Base-by-base conservation (phyloP, 176 grass and related monocot genomes). In the Avena sativa region DNA sequence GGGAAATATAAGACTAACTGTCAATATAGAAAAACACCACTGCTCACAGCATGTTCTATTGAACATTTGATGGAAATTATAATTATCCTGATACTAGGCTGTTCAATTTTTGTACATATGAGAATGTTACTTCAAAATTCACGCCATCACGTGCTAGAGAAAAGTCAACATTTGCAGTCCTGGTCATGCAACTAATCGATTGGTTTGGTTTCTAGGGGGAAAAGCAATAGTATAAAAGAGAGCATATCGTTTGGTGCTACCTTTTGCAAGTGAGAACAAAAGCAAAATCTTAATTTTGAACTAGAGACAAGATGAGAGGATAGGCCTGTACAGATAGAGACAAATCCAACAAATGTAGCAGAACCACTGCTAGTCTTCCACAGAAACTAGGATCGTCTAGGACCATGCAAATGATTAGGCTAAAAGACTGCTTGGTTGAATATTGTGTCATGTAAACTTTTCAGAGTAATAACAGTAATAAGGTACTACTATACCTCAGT, bases 401-500 rank as follows among this genome's bases (percentile, higher is more conserved):
- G 14, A 11, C 78, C 78, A 69, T 65, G 20, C 77, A 71, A 83
- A 83, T 30, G n/a, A 12, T 57, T 47, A 56, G 19, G 34, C 65
- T 78, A 71, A 56, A 58, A 38, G 53, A 53, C 62, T 86, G n/a
- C 14, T 79, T 8, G 40, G 32, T 64, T 79, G 63, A 25, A 32
- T 55, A 69, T 85, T 11, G 43, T 76, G 12, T 14, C 58, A 65
- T 66, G 82, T 21, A 34, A 13, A 38, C 16, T 81, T 19, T 74
- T 19, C 28, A 65, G 5, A 88, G 10, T 76, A 80, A 63, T 76
- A 80, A 63, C 7, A 89, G 9, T 70, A 76, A 76, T 3, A 76
- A 20, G 64, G 4, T 84, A 48, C 10, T 76, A 49, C 19, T 21
- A 47, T 90, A 96, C 97, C 94, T 96, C 97, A 82, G 90, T 96